These are phyloP conservation scores for Neofusicoccum umdonicola DNA, from an alignment of 2,329 filamentous ascomycete genomes.

Conservation along the genomic window DNA sequence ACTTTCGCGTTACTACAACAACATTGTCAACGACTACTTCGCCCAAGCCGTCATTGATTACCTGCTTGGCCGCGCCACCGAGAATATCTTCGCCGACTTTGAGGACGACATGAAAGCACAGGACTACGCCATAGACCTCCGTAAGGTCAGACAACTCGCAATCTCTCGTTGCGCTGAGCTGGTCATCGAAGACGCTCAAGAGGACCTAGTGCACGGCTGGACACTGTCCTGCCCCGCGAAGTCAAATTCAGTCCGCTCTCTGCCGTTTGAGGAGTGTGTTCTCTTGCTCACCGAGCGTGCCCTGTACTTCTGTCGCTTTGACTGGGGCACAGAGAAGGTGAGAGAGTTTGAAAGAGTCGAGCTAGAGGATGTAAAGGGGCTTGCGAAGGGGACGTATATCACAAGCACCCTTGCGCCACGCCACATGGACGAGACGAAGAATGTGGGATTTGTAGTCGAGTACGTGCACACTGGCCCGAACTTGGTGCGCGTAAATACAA, in stretches of 20 bases:
- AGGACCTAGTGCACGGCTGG: slow-evolving; percentile 88
- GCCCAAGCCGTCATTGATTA: slow-evolving; percentile 94
- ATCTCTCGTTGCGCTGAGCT: slow-evolving; percentile 87
- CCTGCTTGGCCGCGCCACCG: slow-evolving; percentile 81
- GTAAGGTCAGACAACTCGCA: slow-evolving; percentile 79
- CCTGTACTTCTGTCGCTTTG: slow-evolving; percentile 85
- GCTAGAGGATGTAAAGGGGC: slow-evolving; percentile 67
- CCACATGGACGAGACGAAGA: slow-evolving; percentile 74
- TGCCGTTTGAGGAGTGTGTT: slow-evolving; percentile 84
- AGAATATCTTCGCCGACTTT: slow-evolving; percentile 87
- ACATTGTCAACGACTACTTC: slow-evolving; percentile 97
- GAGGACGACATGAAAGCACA: slow-evolving; percentile 89
- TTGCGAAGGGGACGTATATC: slow-evolving; percentile 84
- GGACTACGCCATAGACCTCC: slow-evolving; percentile 84
- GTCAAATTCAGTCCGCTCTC: slow-evolving; percentile 63
- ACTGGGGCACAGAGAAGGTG: slow-evolving; percentile 95
- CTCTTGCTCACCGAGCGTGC: slow-evolving; percentile 81
- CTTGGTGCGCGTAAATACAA: slow-evolving; percentile 79
- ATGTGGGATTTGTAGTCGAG: slow-evolving; percentile 78
- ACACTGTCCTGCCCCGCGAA: slow-evolving; percentile 74
- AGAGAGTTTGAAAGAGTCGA: slow-evolving; percentile 85
- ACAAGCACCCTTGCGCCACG: slow-evolving; percentile 78
- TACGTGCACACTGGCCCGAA: slow-evolving; percentile 70
- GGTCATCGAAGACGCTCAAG: slow-evolving; percentile 71
- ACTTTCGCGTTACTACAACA: slow-evolving; percentile 74